These are phyloP conservation scores for Gaertneriomyces semiglobifer DNA, from an alignment of 192 early-diverging fungal species.

Conservation along the genomic window DNA sequence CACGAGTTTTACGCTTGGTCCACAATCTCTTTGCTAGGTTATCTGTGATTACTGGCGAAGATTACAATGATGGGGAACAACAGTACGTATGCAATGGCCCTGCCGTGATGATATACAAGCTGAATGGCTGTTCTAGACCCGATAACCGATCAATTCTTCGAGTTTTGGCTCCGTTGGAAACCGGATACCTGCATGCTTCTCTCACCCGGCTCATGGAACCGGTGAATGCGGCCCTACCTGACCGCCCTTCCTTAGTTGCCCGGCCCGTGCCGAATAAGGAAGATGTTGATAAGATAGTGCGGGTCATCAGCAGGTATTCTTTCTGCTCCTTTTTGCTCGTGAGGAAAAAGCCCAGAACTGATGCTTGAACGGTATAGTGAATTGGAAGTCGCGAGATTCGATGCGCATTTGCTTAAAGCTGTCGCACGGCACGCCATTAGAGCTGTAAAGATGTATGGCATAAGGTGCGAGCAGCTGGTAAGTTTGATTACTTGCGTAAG, in stretches of 20 bases:
- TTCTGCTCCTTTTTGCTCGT: background rate
- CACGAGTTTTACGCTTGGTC: constrained; percentile 48
- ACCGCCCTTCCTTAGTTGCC: constrained; percentile 31
- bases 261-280: constrained; percentile 35
- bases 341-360: background rate
- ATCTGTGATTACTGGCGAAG: constrained; percentile 29
- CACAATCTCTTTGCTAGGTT: constrained; percentile 46
- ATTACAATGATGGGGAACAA: constrained; percentile 8
- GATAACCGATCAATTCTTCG: constrained; percentile 31
- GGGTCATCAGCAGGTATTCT: constrained; percentile 54
- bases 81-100: background rate
- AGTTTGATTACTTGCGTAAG: background rate
- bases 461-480: constrained; percentile 58
- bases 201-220: constrained; percentile 60
- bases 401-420: constrained; percentile 44
- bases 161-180: constrained; percentile 43
- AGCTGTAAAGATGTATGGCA: constrained; percentile 57
- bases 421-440: constrained; percentile 56
- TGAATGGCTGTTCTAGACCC: constrained; percentile 2
- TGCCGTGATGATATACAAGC: background rate
- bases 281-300: constrained; percentile 55
- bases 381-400: constrained; percentile 64
- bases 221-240: constrained; percentile 58
- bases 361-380: constrained; percentile 45
- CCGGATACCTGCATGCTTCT: constrained; percentile 54